Evolutionary conservation across 768 basidiomycete genomes (phyloP).

Genomic region (Suillus luteus): DNA sequence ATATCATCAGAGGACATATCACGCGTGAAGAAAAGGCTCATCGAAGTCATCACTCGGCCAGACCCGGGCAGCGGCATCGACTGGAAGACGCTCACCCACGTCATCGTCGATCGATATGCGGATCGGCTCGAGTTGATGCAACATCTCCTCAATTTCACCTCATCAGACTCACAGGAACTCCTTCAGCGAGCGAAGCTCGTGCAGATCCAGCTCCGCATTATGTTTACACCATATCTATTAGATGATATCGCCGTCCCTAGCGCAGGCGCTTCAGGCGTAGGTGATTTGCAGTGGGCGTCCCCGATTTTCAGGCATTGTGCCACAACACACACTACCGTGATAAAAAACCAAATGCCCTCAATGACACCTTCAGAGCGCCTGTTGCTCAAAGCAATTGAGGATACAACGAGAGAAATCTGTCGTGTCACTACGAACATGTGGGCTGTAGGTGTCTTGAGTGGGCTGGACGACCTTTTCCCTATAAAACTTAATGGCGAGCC

Average conservation of each 20-base stretch:
- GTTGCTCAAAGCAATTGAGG: constrained; percentile 14
- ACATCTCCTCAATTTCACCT: constrained; percentile 34
- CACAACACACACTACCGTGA: constrained; percentile 14
- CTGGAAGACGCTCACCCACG: constrained; percentile 41
- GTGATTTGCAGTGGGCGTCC: constrained; percentile 15
- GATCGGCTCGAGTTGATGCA: constrained; percentile 43
- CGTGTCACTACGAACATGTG: constrained; percentile 23
- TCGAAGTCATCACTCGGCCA: constrained; percentile 8
- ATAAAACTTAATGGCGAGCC: not conserved
- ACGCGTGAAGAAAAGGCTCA: constrained; percentile 11
- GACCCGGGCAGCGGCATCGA: constrained; percentile 37
- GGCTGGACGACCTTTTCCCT: constrained; percentile 4
- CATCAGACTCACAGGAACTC: constrained; percentile 18
- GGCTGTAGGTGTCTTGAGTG: constrained; percentile 20
- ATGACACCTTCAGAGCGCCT: constrained; percentile 20
- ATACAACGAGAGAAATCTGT: constrained; percentile 22
- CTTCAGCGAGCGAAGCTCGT: constrained; percentile 12
- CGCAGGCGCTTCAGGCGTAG: not conserved
- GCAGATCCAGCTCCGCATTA: constrained; percentile 24
- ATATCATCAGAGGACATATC: constrained; percentile 19
- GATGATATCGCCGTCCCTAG: constrained; percentile 10
- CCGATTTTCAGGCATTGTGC: constrained; percentile 16
- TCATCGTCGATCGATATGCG: constrained; percentile 44
- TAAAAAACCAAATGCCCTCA: not conserved
- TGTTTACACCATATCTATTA: constrained; percentile 21